Percentiles rank a stretch among this genome's conserved stretches.
These are phyloP conservation scores for Arabis hirsuta DNA, from an alignment of 345 rosid genomes.

Conservation along the genomic window DNA sequence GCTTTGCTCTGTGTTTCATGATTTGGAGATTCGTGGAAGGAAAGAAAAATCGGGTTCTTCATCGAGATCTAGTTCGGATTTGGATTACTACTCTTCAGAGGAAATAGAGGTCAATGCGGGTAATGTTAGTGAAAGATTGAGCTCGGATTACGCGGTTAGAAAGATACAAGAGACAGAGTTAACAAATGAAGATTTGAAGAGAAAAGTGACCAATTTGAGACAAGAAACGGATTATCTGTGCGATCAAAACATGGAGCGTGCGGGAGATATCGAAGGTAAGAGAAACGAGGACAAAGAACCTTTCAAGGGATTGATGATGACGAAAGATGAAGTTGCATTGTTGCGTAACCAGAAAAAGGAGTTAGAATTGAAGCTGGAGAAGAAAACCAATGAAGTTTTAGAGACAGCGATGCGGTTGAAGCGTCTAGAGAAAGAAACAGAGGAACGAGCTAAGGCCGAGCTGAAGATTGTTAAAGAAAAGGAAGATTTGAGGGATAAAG, in stretches of 20 bases:
- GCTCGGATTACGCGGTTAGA: conserved; percentile 38
- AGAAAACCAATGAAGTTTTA: conserved; percentile 44
- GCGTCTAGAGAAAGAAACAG: conserved; percentile 49
- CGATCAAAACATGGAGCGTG: conserved; percentile 44
- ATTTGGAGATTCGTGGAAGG: too few species aligned
- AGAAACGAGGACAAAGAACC: conserved; percentile 34
- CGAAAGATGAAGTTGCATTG: conserved; percentile 49
- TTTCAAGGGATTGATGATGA: conserved; percentile 40
- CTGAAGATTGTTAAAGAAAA: conserved; percentile 46
- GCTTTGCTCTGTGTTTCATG: too few species aligned
- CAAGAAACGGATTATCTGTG: conserved; percentile 47
- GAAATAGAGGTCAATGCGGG: conserved; percentile 47
- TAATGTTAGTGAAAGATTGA: conserved; percentile 35
- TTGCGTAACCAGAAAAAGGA: conserved; percentile 43
- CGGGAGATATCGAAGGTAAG: conserved; percentile 39
- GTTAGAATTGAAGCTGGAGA: conserved; percentile 38
- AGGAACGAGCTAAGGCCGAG: conserved; percentile 38
- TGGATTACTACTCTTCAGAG: conserved; percentile 36
- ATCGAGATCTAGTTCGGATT: too few species aligned
- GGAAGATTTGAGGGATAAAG: conserved; percentile 39
- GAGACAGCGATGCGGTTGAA: conserved; percentile 43
- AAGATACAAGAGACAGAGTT: conserved; percentile 42
- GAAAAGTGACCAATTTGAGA: conserved; percentile 45
- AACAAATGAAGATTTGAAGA: conserved; percentile 44
- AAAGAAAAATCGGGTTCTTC: too few species aligned